Evolutionary conservation across 148 eudicot species (phyloP).

Genomic region (Spergularia marina): DNA sequence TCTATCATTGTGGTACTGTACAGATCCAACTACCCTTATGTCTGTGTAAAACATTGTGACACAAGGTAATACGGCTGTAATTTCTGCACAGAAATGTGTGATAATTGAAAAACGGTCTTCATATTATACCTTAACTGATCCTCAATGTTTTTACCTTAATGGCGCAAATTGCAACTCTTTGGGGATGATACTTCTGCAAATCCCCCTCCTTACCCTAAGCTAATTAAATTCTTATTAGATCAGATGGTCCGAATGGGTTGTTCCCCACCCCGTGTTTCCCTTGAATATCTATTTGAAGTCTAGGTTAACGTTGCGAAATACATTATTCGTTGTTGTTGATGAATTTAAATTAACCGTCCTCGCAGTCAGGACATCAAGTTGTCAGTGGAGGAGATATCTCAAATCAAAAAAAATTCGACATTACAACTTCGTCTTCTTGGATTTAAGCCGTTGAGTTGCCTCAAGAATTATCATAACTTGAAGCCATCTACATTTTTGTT

Average conservation of each 20-base stretch:
- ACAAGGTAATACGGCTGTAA: background rate
- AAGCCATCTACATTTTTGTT: conserved; percentile 89
- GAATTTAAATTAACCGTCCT: conserved; percentile 9
- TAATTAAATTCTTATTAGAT: too few relatives aligned
- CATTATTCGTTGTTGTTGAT: background rate
- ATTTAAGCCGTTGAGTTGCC: conserved; percentile 84
- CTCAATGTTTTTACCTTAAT: too few relatives aligned
- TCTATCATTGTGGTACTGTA: background rate
- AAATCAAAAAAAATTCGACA: conserved; percentile 66
- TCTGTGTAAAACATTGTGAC: background rate
- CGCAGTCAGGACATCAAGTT: conserved; percentile 68
- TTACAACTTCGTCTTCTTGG: conserved; percentile 90
- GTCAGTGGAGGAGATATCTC: conserved; percentile 73
- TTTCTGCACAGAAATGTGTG: background rate
- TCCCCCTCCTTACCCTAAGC: too few relatives aligned
- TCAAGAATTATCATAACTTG: conserved; percentile 89
- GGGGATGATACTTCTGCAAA: too few relatives aligned
- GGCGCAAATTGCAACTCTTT: too few relatives aligned
- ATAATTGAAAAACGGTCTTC: background rate
- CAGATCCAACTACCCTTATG: background rate
- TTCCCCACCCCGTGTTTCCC: too few relatives aligned
- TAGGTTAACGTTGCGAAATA: too few relatives aligned
- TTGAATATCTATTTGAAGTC: too few relatives aligned
- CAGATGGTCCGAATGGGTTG: too few relatives aligned
- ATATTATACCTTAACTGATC: background rate